phyloP scores from a whole-genome alignment of 345 rosid species.

The Boechera divaricarpa region DNA sequence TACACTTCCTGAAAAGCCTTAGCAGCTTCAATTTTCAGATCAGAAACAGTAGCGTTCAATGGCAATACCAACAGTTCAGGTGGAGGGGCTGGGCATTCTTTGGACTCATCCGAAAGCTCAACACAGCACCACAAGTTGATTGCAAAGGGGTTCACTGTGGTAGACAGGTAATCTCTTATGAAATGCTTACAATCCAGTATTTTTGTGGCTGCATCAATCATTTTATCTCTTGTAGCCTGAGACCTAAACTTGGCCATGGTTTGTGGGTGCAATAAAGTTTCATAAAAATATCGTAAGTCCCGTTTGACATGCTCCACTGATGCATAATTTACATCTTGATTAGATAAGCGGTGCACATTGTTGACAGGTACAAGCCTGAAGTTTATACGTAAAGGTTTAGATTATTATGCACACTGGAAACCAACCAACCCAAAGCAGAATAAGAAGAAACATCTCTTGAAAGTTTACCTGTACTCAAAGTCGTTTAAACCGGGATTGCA shows the following conservation, averaged over 20 bases:
- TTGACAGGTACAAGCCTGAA: slow-evolving; percentile 54
- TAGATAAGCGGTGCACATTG: slow-evolving; percentile 39
- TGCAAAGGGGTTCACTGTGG: slow-evolving; percentile 35
- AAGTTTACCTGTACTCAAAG: slow-evolving; percentile 62
- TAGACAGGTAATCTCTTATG: slow-evolving; percentile 55
- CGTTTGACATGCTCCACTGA: slow-evolving; percentile 55
- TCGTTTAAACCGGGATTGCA: slow-evolving; percentile 52
- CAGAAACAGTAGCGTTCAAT: slow-evolving; percentile 56
- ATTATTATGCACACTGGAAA: background rate
- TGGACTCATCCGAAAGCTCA: slow-evolving; percentile 57
- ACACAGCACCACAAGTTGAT: slow-evolving; percentile 55
- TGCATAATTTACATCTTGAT: slow-evolving; percentile 41
- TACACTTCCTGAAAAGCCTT: slow-evolving; percentile 69
- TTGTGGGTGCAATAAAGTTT: slow-evolving; percentile 59
- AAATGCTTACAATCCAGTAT: slow-evolving; percentile 83
- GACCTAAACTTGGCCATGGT: slow-evolving; percentile 46
- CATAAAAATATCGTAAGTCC: slow-evolving; percentile 62
- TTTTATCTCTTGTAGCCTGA: slow-evolving; percentile 44
- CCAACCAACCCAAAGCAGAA: background rate
- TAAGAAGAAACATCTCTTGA: background rate
- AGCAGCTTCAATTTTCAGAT: slow-evolving; percentile 60
- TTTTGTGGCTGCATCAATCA: slow-evolving; percentile 58
- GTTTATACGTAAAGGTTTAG: slow-evolving; percentile 2
- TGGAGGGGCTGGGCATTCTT: slow-evolving; percentile 58
- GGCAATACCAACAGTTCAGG: slow-evolving; percentile 64